A percentile compares a stretch with the other conserved stretches of the same genome.
phyloP scores from a whole-genome alignment of 2,329 filamentous ascomycete genomes.

The Byssothecium circinans region DNA sequence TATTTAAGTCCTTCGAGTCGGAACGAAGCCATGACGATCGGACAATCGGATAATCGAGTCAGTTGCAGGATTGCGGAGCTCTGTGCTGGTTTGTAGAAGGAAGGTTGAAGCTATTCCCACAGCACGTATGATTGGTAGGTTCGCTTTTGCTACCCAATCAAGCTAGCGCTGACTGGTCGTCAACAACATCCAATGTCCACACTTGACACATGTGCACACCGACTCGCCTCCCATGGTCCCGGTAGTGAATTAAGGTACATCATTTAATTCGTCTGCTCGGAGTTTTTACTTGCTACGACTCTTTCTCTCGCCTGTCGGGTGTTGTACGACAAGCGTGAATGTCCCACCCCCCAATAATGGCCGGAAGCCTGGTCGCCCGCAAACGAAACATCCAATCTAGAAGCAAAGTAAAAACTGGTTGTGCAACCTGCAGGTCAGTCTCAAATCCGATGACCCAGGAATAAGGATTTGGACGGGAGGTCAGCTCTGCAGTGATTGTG shows the following conservation, averaged over 20 bases:
- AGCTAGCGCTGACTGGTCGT: conserved; percentile 14
- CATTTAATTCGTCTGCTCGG: conserved; percentile 18
- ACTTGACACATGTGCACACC: too few species aligned
- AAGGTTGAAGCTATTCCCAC: conserved; percentile 3
- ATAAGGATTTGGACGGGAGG: conserved; percentile 1
- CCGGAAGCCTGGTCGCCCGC: conserved; percentile 7
- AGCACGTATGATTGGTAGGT: conserved; percentile 16
- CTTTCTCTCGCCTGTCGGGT: conserved; percentile 7
- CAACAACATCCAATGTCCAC: conserved; percentile 3
- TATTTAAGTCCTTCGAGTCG: too few species aligned
- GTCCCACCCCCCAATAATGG: conserved; percentile 11
- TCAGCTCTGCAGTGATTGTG: conserved; percentile 4
- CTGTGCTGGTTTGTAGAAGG: neutral
- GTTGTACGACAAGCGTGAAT: conserved; percentile 10
- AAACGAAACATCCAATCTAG: conserved; percentile 15
- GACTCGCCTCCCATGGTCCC: too few species aligned
- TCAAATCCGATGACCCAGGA: conserved; percentile 3
- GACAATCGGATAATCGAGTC: too few species aligned
- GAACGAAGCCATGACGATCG: too few species aligned
- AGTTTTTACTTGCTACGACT: conserved; percentile 7
- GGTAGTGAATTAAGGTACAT: conserved; percentile 5
- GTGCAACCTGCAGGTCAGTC: conserved; percentile 25
- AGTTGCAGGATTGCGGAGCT: too few species aligned
- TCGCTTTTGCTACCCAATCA: conserved; percentile 16
- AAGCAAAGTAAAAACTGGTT: conserved; percentile 20